Conservation (phyloP, 176 grass and related monocot species). For the Typha latifolia region DNA sequence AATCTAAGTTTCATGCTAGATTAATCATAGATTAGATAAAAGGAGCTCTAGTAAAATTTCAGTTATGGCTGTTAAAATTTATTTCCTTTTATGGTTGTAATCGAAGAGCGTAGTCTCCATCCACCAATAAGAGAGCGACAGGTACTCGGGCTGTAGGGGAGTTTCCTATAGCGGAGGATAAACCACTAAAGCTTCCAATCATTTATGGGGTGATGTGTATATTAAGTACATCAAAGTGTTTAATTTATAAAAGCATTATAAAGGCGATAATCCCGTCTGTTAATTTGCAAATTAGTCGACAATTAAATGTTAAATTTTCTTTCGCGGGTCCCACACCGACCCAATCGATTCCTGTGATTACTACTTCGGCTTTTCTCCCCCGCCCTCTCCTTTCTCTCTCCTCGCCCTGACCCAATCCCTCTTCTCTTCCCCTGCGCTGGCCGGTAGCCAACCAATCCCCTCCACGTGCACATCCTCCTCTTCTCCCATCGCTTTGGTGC, state of each 20-base stretch:
- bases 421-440: slow-evolving; percentile 12
- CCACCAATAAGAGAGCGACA: no score
- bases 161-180: no score
- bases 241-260: no score
- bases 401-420: background rate
- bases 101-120: no score
- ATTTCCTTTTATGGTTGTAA: background rate
- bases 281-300: no score
- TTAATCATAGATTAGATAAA: background rate
- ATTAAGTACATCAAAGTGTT: no score
- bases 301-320: no score
- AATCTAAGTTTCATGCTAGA: background rate
- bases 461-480: background rate
- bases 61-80: background rate
- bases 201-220: no score
- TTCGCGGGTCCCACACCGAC: background rate
- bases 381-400: background rate
- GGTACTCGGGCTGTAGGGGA: no score
- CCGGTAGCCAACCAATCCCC: background rate
- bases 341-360: background rate
- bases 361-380: background rate
- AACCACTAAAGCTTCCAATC: no score
- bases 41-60: no score
- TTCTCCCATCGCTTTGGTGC: background rate
- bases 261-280: no score